Percentiles rank a stretch among this genome's conserved stretches.
phyloP scores from a whole-genome alignment of 2,329 filamentous ascomycete genomes.

The Orbilia quercus region DNA sequence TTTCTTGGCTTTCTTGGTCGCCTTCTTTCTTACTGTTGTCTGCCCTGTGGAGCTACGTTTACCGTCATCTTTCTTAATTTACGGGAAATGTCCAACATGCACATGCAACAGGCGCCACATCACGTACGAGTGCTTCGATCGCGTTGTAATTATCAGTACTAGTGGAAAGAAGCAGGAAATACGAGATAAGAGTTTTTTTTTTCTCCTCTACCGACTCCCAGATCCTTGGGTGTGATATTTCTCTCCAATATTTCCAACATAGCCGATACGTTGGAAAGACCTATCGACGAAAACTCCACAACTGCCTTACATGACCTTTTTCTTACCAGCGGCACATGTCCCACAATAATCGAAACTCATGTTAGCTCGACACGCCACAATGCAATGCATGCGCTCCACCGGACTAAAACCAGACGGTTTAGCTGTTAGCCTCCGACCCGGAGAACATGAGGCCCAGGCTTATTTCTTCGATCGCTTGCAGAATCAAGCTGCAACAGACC shows the following conservation, averaged over 20 bases:
- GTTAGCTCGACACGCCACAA: slow-evolving; percentile 10
- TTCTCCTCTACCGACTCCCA: slow-evolving; percentile 12
- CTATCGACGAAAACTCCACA: slow-evolving; percentile 6
- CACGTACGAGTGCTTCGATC: neutral
- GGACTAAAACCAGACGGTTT: slow-evolving; percentile 21
- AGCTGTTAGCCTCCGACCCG: slow-evolving; percentile 29
- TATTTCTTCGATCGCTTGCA: slow-evolving; percentile 48
- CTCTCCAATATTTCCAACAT: slow-evolving; percentile 5
- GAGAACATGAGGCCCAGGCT: slow-evolving; percentile 21
- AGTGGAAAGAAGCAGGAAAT: neutral
- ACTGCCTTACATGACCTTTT: slow-evolving; percentile 22
- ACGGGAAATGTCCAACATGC: neutral
- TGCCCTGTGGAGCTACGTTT: too few relatives aligned
- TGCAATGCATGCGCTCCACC: slow-evolving; percentile 29
- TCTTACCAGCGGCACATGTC: slow-evolving; percentile 1
- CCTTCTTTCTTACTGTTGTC: neutral
- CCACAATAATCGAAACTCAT: slow-evolving; percentile 4
- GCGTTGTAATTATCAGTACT: neutral
- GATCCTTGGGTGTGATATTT: slow-evolving; percentile 16
- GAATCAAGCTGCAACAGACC: slow-evolving; percentile 20
- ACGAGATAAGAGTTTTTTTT: slow-evolving; percentile 6
- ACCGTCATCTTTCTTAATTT: too few relatives aligned
- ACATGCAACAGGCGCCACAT: slow-evolving; percentile 21
- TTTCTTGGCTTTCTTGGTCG: slow-evolving; percentile 41
- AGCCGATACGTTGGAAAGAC: slow-evolving; percentile 18